Percentiles rank a stretch among this genome's conserved stretches.
Evolutionary conservation across 495 filamentous ascomycete species (phyloP).

Genomic region (Lasiosphaeria hispida): DNA sequence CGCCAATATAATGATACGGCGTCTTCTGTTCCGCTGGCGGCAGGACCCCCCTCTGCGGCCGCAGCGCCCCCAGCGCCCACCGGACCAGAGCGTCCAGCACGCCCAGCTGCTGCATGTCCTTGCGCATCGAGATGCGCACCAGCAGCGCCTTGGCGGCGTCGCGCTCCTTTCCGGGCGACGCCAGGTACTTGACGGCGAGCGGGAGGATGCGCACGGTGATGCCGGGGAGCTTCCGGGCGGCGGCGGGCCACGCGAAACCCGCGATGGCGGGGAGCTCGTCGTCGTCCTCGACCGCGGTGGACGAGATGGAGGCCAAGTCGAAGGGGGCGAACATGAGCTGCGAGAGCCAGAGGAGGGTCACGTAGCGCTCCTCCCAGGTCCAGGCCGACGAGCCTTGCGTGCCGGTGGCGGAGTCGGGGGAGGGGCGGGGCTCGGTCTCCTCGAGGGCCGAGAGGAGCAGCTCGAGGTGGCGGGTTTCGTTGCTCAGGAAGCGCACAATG

Average conservation of each 20-base stretch:
- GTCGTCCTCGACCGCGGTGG: slow-evolving; percentile 43
- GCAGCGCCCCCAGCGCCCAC: slow-evolving; percentile 64
- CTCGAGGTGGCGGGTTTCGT: slow-evolving; percentile 82
- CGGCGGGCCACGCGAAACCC: slow-evolving; percentile 45
- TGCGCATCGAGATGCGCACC: slow-evolving; percentile 73
- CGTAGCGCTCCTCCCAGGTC: slow-evolving; percentile 84
- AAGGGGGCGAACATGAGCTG: slow-evolving; percentile 93
- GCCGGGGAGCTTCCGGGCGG: slow-evolving; percentile 53
- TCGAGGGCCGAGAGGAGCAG: slow-evolving; percentile 68
- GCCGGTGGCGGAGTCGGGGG: slow-evolving; percentile 4
- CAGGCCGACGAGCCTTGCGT: slow-evolving; percentile 29
- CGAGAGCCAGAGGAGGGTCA: slow-evolving; percentile 88
- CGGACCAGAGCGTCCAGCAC: slow-evolving; percentile 61
- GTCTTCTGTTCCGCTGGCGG: slow-evolving; percentile 24
- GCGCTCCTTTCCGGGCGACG: slow-evolving; percentile 76
- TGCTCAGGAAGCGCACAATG: slow-evolving; percentile 82
- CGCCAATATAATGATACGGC: slow-evolving; percentile 61
- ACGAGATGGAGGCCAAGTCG: slow-evolving; percentile 82
- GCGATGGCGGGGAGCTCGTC: slow-evolving; percentile 29
- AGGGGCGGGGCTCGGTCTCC: slow-evolving; percentile 31
- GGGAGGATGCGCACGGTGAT: slow-evolving; percentile 68
- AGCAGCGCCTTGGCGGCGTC: slow-evolving; percentile 82
- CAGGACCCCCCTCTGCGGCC: slow-evolving; percentile 28
- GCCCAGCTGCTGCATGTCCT: slow-evolving; percentile 80
- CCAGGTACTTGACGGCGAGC: slow-evolving; percentile 67